Conservation (phyloP, 2,329 filamentous ascomycete genomes). For the Grosmannia clavigera region DNA sequence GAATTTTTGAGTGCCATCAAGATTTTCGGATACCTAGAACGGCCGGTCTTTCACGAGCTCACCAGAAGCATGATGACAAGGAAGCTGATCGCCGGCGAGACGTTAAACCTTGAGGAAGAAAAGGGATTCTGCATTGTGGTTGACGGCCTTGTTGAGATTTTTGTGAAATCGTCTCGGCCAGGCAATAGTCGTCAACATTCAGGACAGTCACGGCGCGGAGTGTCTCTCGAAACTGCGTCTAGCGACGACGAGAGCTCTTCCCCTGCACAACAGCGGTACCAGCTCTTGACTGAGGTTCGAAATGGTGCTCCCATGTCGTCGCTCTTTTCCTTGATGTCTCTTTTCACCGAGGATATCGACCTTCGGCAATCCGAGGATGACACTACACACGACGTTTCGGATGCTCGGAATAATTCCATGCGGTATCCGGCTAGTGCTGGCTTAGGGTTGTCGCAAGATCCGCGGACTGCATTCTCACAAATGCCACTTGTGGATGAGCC, state of each 20-base stretch:
- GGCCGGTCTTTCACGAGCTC: constrained; percentile 93
- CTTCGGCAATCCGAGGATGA: constrained; percentile 61
- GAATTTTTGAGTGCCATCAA: constrained; percentile 98
- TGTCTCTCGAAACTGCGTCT: constrained; percentile 30
- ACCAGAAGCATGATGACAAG: constrained; percentile 97
- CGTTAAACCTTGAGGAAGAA: constrained; percentile 87
- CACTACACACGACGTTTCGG: constrained; percentile 17
- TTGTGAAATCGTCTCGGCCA: constrained; percentile 71
- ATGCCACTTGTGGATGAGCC: constrained; percentile 13
- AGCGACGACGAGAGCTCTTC: constrained; percentile 33
- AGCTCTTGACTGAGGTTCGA: constrained; percentile 90
- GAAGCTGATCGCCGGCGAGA: constrained; percentile 92
- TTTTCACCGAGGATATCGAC: constrained; percentile 92
- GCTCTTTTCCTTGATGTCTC: constrained; percentile 87
- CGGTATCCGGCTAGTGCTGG: constrained; percentile 18
- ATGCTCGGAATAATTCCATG: constrained; percentile 17
- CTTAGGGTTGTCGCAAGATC: constrained; percentile 20
- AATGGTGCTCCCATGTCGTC: constrained; percentile 99
- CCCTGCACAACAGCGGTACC: constrained; percentile 71
- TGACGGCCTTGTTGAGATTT: constrained; percentile 92
- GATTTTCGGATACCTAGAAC: constrained; percentile 93
- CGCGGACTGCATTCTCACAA: constrained; percentile 24
- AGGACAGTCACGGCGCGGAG: constrained; percentile 25
- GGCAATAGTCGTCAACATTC: constrained; percentile 8
- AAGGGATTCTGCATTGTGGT: constrained; percentile 97